Percentiles rank a stretch among this genome's conserved stretches.
Evolutionary conservation across 192 early-diverging fungal genomes (phyloP).

Genomic region (Chytriomyces sp.): DNA sequence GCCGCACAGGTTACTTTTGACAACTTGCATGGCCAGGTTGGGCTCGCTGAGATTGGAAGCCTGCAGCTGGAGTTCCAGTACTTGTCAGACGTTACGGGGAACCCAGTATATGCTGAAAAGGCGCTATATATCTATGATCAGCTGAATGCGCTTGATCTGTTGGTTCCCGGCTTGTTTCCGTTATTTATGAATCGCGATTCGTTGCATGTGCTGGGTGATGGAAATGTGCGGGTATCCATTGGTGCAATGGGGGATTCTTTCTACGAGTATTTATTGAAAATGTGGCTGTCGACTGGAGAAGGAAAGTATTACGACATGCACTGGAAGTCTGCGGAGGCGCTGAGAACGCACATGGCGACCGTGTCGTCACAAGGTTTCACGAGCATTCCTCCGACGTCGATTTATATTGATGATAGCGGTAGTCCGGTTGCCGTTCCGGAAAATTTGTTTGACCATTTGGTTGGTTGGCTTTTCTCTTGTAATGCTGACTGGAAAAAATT

Average conservation of each 20-base stretch:
- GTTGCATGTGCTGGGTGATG: neutral
- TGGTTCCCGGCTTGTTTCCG: slow-evolving; percentile 22
- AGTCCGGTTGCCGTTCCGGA: neutral
- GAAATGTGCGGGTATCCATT: slow-evolving; percentile 1
- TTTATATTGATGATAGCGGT: neutral
- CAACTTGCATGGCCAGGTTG: slow-evolving; percentile 32
- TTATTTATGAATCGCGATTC: neutral
- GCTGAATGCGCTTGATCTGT: slow-evolving; percentile 5
- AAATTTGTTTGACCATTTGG: slow-evolving; percentile 10
- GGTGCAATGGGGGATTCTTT: slow-evolving; percentile 50
- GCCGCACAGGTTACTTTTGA: slow-evolving; percentile 32
- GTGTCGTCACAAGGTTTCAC: neutral
- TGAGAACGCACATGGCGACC: too few species aligned
- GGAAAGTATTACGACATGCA: slow-evolving; percentile 26
- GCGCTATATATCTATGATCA: slow-evolving; percentile 54
- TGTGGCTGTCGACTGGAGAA: slow-evolving; percentile 49
- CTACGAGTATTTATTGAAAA: slow-evolving; percentile 56
- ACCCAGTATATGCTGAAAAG: slow-evolving; percentile 59
- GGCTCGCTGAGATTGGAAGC: slow-evolving; percentile 75
- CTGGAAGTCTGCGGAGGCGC: too few species aligned
- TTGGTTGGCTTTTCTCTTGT: neutral
- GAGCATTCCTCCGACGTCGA: neutral
- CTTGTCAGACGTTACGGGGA: slow-evolving; percentile 73
- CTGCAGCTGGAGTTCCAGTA: slow-evolving; percentile 87
- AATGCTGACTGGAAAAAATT: neutral